These are phyloP conservation scores for Neurospora sp. DNA, from an alignment of 495 filamentous ascomycete genomes.

Conservation along the genomic window DNA sequence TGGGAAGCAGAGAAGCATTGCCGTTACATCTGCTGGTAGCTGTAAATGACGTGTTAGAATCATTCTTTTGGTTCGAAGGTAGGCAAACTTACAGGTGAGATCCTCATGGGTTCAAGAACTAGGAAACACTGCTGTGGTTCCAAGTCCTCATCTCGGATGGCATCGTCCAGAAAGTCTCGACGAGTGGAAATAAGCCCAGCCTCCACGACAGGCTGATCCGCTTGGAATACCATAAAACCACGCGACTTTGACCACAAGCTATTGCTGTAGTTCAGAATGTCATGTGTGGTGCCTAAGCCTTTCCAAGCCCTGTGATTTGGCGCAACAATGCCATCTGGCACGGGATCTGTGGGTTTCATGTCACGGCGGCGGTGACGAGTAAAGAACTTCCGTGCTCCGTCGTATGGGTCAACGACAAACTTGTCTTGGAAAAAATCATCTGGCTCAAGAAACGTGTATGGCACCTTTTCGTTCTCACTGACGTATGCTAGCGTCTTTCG, in stretches of 20 bases:
- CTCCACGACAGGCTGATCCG: constrained; percentile 66
- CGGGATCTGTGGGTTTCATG: constrained; percentile 34
- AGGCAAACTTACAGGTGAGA: constrained; percentile 58
- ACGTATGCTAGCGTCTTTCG: constrained; percentile 52
- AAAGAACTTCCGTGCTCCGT: constrained; percentile 59
- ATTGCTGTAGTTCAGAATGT: constrained; percentile 37
- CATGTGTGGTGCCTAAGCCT: constrained; percentile 8
- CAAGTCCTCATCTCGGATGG: constrained; percentile 23
- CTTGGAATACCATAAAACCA: constrained; percentile 29
- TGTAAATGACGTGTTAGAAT: constrained; percentile 26
- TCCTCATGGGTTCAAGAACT: constrained; percentile 43
- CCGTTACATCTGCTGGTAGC: constrained; percentile 54
- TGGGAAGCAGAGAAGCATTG: constrained; percentile 65
- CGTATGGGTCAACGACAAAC: constrained; percentile 64
- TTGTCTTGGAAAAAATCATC: constrained; percentile 50
- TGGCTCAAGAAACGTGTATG: constrained; percentile 42
- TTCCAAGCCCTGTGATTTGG: constrained; percentile 17
- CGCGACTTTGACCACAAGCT: constrained; percentile 30
- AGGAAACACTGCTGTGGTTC: constrained; percentile 34
- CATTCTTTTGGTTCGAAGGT: background rate
- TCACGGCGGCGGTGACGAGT: constrained; percentile 30
- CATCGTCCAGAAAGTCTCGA: constrained; percentile 69
- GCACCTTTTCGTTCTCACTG: constrained; percentile 33
- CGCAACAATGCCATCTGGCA: constrained; percentile 25
- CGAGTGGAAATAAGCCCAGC: constrained; percentile 64